Base-by-base conservation (phyloP, 2,329 filamentous ascomycete species). In the Fusarium abutilonis region DNA sequence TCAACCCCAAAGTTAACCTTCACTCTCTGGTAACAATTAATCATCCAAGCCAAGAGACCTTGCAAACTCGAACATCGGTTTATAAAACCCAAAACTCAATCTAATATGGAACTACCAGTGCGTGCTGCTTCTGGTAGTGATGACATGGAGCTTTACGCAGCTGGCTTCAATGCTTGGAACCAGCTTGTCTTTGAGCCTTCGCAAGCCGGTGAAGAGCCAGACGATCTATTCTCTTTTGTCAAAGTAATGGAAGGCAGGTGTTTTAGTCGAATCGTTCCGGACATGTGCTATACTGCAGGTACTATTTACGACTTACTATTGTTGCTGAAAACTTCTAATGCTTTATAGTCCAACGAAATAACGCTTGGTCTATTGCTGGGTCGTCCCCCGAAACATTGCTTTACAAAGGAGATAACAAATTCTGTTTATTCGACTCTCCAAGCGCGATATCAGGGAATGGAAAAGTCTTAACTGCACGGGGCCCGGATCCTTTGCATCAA, bases 111-210 rank as follows among this genome's bases (percentile, higher is more conserved):
- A 10, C 44, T 70, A 3, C 57, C 60, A 5, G 6, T 63, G 9
- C 55, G 53, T n/a, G 4, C 29, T 1, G 36, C 51, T 6, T 17
- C 17, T 3, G 31, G 21, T 19, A 31, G 51, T 13, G 26, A 53
- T 19, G 21, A 11, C 21, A 79, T 85, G 82, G 75, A 82, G 48
- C 71, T 88, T 6, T 83, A 82, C 68, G 83, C 80, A 38, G 65
- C 81, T 3, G 86, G 86, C 36, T 82, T 85, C 73, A 88, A 88
- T 67, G 83, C 84, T 50, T 88, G 83, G 83, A 73, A 74, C 52
- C 85, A 88, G 66, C 77, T 87, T 14, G 63, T 69, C 3, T 81
- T 86, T 11, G 57, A 54, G 13, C 15, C 28, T 38, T 8, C 42
- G 9, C 6, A 35, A 19, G 6, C 14, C 7, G 58, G 56, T 4